Evolutionary conservation across 179 eudicot species (phyloP), one percentile per base, ranked within the genome.

Genomic region (Camellia oleifera): DNA sequence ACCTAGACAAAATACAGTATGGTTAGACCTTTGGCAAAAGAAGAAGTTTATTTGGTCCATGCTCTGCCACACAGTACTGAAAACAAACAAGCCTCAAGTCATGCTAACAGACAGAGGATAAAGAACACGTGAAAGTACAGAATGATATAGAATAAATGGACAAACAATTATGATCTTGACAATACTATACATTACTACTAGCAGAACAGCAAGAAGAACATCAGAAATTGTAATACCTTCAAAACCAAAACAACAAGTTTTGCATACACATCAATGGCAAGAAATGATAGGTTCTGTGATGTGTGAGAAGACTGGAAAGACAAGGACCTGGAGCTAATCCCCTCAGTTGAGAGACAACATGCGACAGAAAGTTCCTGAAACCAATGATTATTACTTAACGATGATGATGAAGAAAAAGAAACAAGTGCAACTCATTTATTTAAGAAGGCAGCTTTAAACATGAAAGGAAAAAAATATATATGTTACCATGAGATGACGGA

Each of bases 261-360:
- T 23, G 97, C 94, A 88, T 87, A 95, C 20, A 89, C 87, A 86
- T 95, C 99, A 83, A 95, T 90, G 44, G 98, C 96, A 75, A 94
- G 94, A 82, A 94, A 95, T 18, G 98, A 90, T 5, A 91, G 81
- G 6, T 88, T 77, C 64, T 90, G 93, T 50, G 81, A 84, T 87
- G 85, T 93, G 81, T 86, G 94, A 75, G 92, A 83, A 65, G 88
- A 74, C 70, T 89, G 89, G 81, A 80, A 44, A 73, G 73, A 58
- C 32, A 11, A 66, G 79, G 79, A 63, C 81, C 79, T 46, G 45
- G 70, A 45, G 18, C 45, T 64, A 48, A 63, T 77, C 72, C 58
- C 79, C 70, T 48, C 71, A 64, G 61, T 46, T 32, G 79, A 65
- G 84, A 81, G 81, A 72, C 89, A 94, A 83, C 90, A 91, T 54